Percentiles rank a stretch among this genome's conserved stretches.
Conservation (phyloP, 176 grass and related monocot genomes). For the Luzula sylvatica region DNA sequence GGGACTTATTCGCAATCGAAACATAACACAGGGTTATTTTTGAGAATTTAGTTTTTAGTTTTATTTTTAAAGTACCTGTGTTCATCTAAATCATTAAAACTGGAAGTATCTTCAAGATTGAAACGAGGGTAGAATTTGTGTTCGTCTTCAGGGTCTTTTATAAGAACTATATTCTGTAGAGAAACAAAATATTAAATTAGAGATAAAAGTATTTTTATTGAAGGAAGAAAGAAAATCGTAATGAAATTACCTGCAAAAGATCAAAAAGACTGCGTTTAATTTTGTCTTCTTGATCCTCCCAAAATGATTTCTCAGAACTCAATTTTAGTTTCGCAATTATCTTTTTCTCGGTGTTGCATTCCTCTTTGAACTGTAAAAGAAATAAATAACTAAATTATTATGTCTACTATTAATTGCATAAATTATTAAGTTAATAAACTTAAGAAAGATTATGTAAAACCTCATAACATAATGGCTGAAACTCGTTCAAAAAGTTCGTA, state of each 20-base stretch:
- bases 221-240: neutral
- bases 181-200: slow-evolving; percentile 14
- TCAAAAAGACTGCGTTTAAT: slow-evolving; percentile 61
- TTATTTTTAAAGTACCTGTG: slow-evolving; percentile 47
- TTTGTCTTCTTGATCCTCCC: slow-evolving; percentile 78
- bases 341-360: slow-evolving; percentile 97
- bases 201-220: slow-evolving; percentile 9
- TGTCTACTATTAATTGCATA: no score
- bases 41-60: no score
- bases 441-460: slow-evolving; percentile 20
- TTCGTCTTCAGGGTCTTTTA: slow-evolving; percentile 74
- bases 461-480: slow-evolving; percentile 77
- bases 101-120: slow-evolving; percentile 89
- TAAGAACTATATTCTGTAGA: slow-evolving; percentile 88
- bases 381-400: neutral
- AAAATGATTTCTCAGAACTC: slow-evolving; percentile 66
- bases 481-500: slow-evolving; percentile 75
- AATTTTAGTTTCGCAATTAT: slow-evolving; percentile 73
- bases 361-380: slow-evolving; percentile 84
- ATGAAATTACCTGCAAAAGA: slow-evolving; percentile 64
- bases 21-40: neutral
- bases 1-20: neutral
- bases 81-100: slow-evolving; percentile 85
- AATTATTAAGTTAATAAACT: no score
- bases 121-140: slow-evolving; percentile 94